Base-by-base conservation (phyloP, 2,329 filamentous ascomycete genomes). In the Diatrype stigma region DNA sequence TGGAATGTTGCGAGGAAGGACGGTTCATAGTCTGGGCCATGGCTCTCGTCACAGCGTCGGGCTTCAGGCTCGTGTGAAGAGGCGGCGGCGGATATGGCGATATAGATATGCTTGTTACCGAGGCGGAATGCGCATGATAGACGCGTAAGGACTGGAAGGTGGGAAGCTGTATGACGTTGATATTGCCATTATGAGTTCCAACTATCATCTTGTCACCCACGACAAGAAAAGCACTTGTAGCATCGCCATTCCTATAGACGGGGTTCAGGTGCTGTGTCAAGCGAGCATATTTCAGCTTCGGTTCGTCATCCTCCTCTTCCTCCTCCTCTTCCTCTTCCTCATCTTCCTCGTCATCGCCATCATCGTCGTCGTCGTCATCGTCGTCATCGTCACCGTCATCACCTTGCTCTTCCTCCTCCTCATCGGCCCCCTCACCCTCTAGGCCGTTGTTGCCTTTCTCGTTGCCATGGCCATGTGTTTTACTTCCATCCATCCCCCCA, bases 171-270 rank as follows among this genome's bases (percentile, higher is more conserved):
- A 96, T 74, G 55, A 96, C 86, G 75, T 99, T 37, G 63, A 97
- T 93, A 64, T 94, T 96, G 62, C 94, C 94, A 72, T 96, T 96
- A 69, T 99, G 93, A 30, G 94, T 96, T 58, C 93, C 94, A 60
- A 96, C 78, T 56, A 96, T 87, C 93, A 97, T 96, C 75, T 97
- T 97, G 76, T 99, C 93, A 48, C 93, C 93, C 38, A 89, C 89
- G 46, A 96, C 90, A 46, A 95, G 73, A 67, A 96, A 96, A 8
- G 89, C 78, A 70, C 92, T 96, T 23, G 93, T 96, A 60, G 91
- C 90, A 79, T 99, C 94, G 60, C 90, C 92, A 73, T 96, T 96
- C 52, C 91, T 86, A 73, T 99, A 99, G 32, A 96, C 82, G 42
- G 87, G 76, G 23, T 81, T 84, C 54, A 99, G 74, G 62, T 87